Conservation (phyloP, 768 basidiomycete genomes). For the Nevesoporus exiguus region DNA sequence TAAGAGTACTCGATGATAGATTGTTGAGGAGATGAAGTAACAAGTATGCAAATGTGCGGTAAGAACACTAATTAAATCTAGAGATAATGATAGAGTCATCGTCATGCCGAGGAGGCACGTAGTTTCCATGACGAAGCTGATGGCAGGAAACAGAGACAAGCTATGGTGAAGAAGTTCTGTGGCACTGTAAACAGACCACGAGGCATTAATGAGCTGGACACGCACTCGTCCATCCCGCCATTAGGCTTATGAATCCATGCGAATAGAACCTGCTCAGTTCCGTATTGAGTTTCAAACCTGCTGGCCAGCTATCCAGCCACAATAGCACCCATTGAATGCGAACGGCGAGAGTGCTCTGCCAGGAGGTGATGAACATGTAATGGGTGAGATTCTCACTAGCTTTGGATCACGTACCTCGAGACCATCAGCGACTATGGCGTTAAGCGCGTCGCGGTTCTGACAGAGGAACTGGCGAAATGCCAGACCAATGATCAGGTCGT, state of each 20-base stretch:
- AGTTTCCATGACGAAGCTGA: slow-evolving; percentile 35
- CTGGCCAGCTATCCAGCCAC: slow-evolving; percentile 96
- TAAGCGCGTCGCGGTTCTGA: slow-evolving; percentile 57
- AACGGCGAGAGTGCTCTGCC: slow-evolving; percentile 25
- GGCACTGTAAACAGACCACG: slow-evolving; percentile 5
- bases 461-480: slow-evolving; percentile 68
- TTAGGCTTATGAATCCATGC: slow-evolving; percentile 61
- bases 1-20: slow-evolving; percentile 60
- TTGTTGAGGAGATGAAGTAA: slow-evolving; percentile 56
- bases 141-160: slow-evolving; percentile 19
- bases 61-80: slow-evolving; percentile 63
- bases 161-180: slow-evolving; percentile 22
- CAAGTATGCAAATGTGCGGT: slow-evolving; percentile 72
- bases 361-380: not conserved
- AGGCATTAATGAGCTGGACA: slow-evolving; percentile 7
- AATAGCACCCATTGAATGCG: slow-evolving; percentile 51
- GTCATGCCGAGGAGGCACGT: slow-evolving; percentile 51
- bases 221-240: slow-evolving; percentile 73
- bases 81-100: slow-evolving; percentile 58
- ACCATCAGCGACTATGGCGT: slow-evolving; percentile 32
- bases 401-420: slow-evolving; percentile 38
- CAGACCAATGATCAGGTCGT: slow-evolving; percentile 84
- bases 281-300: slow-evolving; percentile 92
- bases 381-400: not conserved
- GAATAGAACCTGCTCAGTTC: slow-evolving; percentile 87